A percentile compares a stretch with the other conserved stretches of the same genome.
Evolutionary conservation across 1,139 yeast species (phyloP).

Genomic region (Debaryomyces udenii): DNA sequence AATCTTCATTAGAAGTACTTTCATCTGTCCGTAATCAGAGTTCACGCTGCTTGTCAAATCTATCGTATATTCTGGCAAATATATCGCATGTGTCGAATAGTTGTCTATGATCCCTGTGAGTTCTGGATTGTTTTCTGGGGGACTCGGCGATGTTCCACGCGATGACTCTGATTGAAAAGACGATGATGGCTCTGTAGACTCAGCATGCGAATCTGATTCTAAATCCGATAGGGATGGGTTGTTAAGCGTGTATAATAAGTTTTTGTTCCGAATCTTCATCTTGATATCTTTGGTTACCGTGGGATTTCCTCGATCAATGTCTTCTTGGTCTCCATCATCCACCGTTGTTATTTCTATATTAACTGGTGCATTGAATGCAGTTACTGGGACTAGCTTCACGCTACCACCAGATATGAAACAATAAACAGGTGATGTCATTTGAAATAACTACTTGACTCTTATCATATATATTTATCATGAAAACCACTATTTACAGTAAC

Average conservation of each 20-base stretch:
- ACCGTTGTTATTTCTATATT: slow-evolving; percentile 7
- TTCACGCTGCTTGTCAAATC: slow-evolving; percentile 36
- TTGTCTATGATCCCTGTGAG: slow-evolving; percentile 27
- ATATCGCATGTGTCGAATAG: slow-evolving; percentile 40
- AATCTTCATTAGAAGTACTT: slow-evolving; percentile 34
- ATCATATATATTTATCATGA: background rate
- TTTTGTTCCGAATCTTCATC: slow-evolving; percentile 38
- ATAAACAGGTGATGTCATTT: slow-evolving; percentile 32
- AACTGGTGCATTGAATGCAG: slow-evolving; percentile 23
- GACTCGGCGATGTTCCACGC: slow-evolving; percentile 20
- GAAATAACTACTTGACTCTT: background rate
- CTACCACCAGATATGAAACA: slow-evolving; percentile 44
- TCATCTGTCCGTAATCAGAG: slow-evolving; percentile 35
- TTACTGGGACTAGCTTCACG: slow-evolving; percentile 43
- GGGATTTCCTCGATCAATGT: slow-evolving; percentile 18
- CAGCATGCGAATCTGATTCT: slow-evolving; percentile 30
- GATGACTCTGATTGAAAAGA: slow-evolving; percentile 11
- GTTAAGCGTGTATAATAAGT: slow-evolving; percentile 44
- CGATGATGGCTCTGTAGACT: slow-evolving; percentile 7
- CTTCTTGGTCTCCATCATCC: slow-evolving; percentile 16
- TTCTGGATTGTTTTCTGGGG: slow-evolving; percentile 15
- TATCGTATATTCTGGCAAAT: slow-evolving; percentile 41
- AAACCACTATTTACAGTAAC: background rate
- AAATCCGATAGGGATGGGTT: slow-evolving; percentile 48
- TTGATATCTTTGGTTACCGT: slow-evolving; percentile 15